Conservation (phyloP, 108 stramenopile genomes). For the Discostella stelligeroides region DNA sequence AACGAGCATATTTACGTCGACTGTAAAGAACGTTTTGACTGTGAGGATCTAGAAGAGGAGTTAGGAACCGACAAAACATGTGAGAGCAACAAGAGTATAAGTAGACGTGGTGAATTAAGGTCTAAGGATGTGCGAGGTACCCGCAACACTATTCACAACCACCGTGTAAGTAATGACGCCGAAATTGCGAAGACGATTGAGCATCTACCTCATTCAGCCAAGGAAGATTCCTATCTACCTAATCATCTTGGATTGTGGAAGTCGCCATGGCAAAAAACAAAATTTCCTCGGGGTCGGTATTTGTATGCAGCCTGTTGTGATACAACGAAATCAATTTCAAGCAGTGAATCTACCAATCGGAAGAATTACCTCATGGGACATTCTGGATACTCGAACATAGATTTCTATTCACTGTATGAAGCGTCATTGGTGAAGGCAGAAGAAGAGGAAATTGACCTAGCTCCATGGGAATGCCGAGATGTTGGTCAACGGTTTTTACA, state of each 20-base stretch:
- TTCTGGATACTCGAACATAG: constrained; percentile 64
- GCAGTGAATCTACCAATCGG: background rate
- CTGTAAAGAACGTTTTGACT: background rate
- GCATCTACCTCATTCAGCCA: background rate
- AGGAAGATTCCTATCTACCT: constrained; percentile 18
- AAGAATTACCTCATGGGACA: constrained; percentile 40
- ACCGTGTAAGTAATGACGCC: background rate
- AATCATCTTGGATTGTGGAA: constrained; percentile 35
- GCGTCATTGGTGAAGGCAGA: constrained; percentile 46
- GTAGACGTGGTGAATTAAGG: background rate
- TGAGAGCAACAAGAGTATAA: background rate
- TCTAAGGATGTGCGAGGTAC: background rate
- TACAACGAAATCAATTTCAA: background rate
- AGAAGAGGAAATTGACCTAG: constrained; percentile 52
- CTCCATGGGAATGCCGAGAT: constrained; percentile 79
- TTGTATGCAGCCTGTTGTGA: background rate
- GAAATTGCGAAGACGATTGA: constrained; percentile 5
- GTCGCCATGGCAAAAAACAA: constrained; percentile 41
- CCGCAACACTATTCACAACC: background rate
- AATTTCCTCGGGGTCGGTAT: background rate
- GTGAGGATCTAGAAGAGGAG: background rate
- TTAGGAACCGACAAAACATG: background rate
- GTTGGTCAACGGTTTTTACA: constrained; percentile 79
- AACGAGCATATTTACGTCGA: background rate
- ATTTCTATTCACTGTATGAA: constrained; percentile 78